Conservation (phyloP, 2,329 filamentous ascomycete genomes). For the Fusarium camptoceras region DNA sequence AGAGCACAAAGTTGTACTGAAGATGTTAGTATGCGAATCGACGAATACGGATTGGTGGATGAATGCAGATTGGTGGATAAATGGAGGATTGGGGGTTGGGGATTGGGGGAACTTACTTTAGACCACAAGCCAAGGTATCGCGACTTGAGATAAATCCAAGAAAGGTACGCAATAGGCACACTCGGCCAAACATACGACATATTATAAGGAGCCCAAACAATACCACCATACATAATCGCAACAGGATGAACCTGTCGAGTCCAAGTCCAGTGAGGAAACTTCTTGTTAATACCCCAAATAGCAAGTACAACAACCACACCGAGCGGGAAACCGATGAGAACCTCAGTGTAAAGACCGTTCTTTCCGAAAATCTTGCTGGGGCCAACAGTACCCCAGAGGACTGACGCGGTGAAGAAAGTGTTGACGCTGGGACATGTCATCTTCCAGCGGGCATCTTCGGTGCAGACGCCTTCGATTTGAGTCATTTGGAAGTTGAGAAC, state of each 20-base stretch:
- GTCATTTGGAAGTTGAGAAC: conserved; percentile 63
- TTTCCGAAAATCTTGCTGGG: conserved; percentile 63
- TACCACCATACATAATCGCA: conserved; percentile 60
- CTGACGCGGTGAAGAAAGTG: conserved; percentile 67
- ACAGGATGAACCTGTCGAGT: conserved; percentile 61
- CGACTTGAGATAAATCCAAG: conserved; percentile 64
- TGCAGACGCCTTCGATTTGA: conserved; percentile 62
- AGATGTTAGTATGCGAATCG: conserved; percentile 3
- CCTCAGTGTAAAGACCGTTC: conserved; percentile 60
- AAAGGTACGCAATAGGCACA: conserved; percentile 64
- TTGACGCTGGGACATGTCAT: conserved; percentile 65
- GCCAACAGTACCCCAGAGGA: conserved; percentile 67
- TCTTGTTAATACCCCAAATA: conserved; percentile 55
- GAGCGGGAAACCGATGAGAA: conserved; percentile 63
- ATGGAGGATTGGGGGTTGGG: not conserved
- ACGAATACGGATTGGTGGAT: not conserved
- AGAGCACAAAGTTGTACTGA: conserved; percentile 66
- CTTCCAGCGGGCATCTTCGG: conserved; percentile 59
- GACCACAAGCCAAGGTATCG: conserved; percentile 64
- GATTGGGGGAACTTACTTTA: conserved; percentile 54
- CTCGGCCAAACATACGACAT: conserved; percentile 64
- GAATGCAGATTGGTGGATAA: too few species aligned
- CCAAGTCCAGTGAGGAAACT: conserved; percentile 55
- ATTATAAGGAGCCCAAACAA: conserved; percentile 63
- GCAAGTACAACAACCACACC: conserved; percentile 59